Base-by-base conservation (phyloP, 768 basidiomycete species). In the Tremella mesenterica region DNA sequence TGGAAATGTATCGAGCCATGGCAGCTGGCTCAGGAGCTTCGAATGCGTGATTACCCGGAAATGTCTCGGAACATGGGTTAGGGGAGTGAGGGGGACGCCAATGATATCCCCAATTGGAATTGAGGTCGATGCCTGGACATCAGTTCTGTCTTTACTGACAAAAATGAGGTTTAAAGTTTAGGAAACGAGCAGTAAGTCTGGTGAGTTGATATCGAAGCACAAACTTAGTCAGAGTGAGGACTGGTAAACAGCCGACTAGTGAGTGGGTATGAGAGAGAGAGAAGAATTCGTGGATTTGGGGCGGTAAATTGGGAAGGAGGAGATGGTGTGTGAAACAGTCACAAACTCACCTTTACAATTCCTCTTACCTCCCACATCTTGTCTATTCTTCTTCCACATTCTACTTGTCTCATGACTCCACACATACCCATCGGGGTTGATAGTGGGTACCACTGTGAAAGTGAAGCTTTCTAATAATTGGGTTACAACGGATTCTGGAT, bases 111-210 rank as follows among this genome's bases (percentile, higher is more conserved):
- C 63, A 83, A 79, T 87, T 86, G 33, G 85, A 75, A 68, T 88
- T 88, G 79, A 87, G 83, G 67, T 90, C 88, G 26, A 88, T 74
- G 0, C 88, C 78, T 77, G 75, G 70, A n/a, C n/a, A n/a, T n/a
- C n/a, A n/a, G n/a, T n/a, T n/a, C n/a, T n/a, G n/a, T n/a, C n/a
- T n/a, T n/a, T n/a, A n/a, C n/a, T n/a, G n/a, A n/a, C n/a, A n/a
- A n/a, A n/a, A n/a, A n/a, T n/a, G n/a, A n/a, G n/a, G n/a, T n/a
- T n/a, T n/a, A n/a, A n/a, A n/a, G n/a, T n/a, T n/a, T n/a, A n/a
- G n/a, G n/a, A n/a, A n/a, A n/a, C n/a, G n/a, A n/a, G n/a, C n/a
- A n/a, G n/a, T n/a, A n/a, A n/a, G n/a, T n/a, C n/a, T n/a, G n/a
- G n/a, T n/a, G n/a, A n/a, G n/a, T n/a, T n/a, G n/a, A n/a, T n/a